Base-by-base conservation (phyloP, 2,329 filamentous ascomycete species). In the Hypoxylon sp. region DNA sequence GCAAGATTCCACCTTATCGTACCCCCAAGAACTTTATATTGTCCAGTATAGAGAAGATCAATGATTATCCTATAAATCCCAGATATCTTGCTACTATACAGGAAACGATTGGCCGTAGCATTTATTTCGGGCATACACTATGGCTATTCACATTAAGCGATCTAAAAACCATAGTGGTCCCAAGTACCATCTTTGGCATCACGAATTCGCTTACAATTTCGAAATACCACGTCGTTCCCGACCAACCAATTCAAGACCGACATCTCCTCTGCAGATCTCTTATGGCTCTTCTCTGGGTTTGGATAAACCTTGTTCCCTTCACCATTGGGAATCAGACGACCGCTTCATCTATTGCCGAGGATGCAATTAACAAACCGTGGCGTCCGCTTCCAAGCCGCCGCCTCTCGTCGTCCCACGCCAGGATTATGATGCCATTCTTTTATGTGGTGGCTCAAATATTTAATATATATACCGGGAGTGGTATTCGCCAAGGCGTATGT, bases 361-460 rank as follows among this genome's bases (percentile, higher is more conserved):
- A 62, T n/a, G 11, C 22, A 24, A 24, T 46, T 11, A 62, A 62
- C 38, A 62, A 62, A 32, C 59, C 59, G 3, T 62, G 59, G 59
- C 45, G 59, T 3, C 45, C 59, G 14, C 24, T 62, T 11, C 59
- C 59, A 3, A 20, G 33, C 4, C 16, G 53, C 4, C 54, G 53
- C 2, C n/a, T 58, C 30, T 46, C 52, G 22, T 28, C 26, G 8
- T 9, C n/a, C 40, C 53, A 63, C 16, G 53, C 60, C 4, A 52
- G 32, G 16, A n/a, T 38, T 9, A 8, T 58, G 5, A 53, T 63
- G 53, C 9, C 45, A n/a, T 24, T n/a, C 8, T 36, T 63, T 9
- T 63, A 63, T 32, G 8, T 40, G 11, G 18, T 24, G 12, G 32
- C 53, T 12, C 54, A 36, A 22, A 18, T 50, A 12, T 40, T 48